These are phyloP conservation scores for Penium margaritaceum DNA, from an alignment of 139 green algal genomes.

Conservation along the genomic window DNA sequence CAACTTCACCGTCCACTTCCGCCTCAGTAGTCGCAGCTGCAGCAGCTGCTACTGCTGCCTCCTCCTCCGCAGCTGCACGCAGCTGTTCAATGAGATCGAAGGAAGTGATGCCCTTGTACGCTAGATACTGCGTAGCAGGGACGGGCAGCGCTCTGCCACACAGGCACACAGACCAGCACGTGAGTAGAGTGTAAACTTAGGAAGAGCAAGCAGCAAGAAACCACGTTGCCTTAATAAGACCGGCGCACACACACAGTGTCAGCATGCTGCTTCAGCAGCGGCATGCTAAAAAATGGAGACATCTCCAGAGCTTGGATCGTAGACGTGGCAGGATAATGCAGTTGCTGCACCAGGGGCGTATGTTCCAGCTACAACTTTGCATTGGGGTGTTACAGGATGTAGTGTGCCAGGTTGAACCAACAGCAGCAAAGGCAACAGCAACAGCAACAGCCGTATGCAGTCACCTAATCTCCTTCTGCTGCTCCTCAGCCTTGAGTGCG, in stretches of 20 bases:
- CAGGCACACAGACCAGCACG: background rate
- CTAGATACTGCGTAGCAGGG: background rate
- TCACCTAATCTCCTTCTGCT: background rate
- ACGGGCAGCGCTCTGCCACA: background rate
- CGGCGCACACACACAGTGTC: no score
- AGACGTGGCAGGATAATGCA: background rate
- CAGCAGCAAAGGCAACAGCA: background rate
- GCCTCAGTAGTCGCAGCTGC: background rate
- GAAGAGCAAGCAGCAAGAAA: background rate
- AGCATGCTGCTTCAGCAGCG: no score
- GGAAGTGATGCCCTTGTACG: background rate
- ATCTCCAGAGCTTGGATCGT: background rate
- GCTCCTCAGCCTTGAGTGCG: conserved; percentile 64
- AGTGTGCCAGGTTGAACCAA: background rate
- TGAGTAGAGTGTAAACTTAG: background rate
- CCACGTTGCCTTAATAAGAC: no score
- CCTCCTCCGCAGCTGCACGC: background rate
- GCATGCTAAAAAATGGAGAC: background rate
- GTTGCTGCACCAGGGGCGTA: background rate
- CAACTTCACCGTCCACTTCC: background rate
- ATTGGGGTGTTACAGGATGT: background rate
- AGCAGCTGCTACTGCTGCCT: background rate
- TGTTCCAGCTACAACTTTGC: background rate
- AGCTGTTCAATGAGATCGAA: background rate
- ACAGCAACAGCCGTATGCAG: background rate